Base-by-base conservation (phyloP, 768 basidiomycete species). In the Trametes punicea region DNA sequence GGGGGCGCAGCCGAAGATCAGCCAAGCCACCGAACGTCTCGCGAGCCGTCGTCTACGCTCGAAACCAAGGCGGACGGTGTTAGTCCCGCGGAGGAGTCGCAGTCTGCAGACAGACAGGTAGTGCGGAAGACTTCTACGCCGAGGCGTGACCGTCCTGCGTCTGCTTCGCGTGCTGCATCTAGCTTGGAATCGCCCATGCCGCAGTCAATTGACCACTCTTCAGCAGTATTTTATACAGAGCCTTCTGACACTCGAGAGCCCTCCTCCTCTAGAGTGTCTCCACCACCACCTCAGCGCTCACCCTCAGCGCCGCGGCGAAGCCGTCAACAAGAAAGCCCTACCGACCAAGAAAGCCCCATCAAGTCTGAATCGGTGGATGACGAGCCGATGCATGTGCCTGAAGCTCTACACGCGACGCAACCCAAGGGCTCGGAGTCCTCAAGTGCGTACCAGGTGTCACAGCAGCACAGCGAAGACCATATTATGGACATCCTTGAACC, bases 261-360 rank as follows among this genome's bases (percentile, higher is more conserved):
- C 27, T 52, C 50, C 4, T 18, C 51, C 20, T 49, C 50, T 13
- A 64, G 46, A 16, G 58, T 63, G 6, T 65, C 67, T 21, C 63
- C 59, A 23, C 63, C 67, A 2, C 65, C 59, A 4, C 48, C 60
- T 6, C 59, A 60, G 23, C 49, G 56, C 1, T 61, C 66, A 9
- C 66, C 65, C 21, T 25, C 51, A 3, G 21, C n/a, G 7, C 18
- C 59, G 21, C 55, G 38, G 18, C 15, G 39, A 4, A 62, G 42
- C 15, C 20, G 31, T 6, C 20, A 38, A 3, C 49, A 55, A 13
- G 51, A 49, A 4, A 39, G 41, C 53, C 20, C 36, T 25, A 16
- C 57, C 42, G 51, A 59, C n/a, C 49, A 55, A 13, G 51, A 49
- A 4, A 39, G 41, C 53, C 20, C 36, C 30, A 16, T 60, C 42